Evolutionary conservation across 805 yeast species (phyloP).

Genomic region (Hanseniaspora valbyensis): DNA sequence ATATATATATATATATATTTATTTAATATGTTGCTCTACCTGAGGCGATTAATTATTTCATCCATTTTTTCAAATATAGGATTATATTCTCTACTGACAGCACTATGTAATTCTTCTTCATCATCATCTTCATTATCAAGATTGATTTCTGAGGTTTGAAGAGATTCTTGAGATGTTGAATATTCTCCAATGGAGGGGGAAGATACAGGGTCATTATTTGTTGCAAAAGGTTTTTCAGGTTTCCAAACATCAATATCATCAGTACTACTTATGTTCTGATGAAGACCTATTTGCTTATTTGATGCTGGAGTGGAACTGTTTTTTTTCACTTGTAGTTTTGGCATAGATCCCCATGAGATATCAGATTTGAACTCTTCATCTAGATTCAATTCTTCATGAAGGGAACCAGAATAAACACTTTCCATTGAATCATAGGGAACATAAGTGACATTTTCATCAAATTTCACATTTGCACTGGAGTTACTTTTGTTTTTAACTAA

Average conservation of each 20-base stretch:
- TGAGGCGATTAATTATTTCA: constrained; percentile 22
- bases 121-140: constrained; percentile 14
- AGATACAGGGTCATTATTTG: constrained; percentile 27
- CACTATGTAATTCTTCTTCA: constrained; percentile 38
- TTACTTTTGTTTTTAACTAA: not conserved
- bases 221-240: constrained; percentile 21
- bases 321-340: constrained; percentile 25
- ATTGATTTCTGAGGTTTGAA: constrained; percentile 24
- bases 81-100: constrained; percentile 43
- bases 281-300: not conserved
- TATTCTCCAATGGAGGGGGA: constrained; percentile 37
- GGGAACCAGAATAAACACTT: constrained; percentile 6
- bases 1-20: not conserved
- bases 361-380: constrained; percentile 26
- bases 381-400: constrained; percentile 25
- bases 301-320: constrained; percentile 13
- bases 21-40: not conserved
- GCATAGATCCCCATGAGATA: constrained; percentile 27
- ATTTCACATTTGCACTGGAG: not conserved
- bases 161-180: constrained; percentile 31
- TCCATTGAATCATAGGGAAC: constrained; percentile 12
- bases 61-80: constrained; percentile 45
- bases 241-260: constrained; percentile 18
- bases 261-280: constrained; percentile 17
- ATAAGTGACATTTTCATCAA: constrained; percentile 10